Base-by-base conservation (phyloP, 441 rosid species). In the Theobroma grandiflorum region DNA sequence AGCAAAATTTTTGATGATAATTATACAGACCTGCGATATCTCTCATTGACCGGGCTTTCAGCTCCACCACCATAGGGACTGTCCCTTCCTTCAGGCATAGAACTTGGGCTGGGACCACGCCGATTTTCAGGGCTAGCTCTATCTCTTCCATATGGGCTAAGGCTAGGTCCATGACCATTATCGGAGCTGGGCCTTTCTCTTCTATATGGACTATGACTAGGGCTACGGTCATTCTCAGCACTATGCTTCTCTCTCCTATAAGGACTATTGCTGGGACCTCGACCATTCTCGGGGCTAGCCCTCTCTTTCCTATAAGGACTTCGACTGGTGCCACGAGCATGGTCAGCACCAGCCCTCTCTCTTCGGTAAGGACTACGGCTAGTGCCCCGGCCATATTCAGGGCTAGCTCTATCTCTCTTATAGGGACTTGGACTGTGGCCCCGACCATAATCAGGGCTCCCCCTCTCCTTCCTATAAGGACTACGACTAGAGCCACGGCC, bases 401-500 rank as follows among this genome's bases (percentile, higher is more conserved):
- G 79, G 31, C 90, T 87, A 16, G 61, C 80, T 75, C 91, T 91
- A 61, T 93, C 95, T 79, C 89, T 91, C 79, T 82, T 82, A 15
- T 79, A 77, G 18, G 93, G 93, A 75, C 91, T 88, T 16, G 66
- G 84, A 77, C 93, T 86, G 45, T 80, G 72, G 59, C 82, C 87
- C 58, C 86, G 85, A 16, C 90, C 91, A 81, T 93, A 91, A 78
- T 87, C 94, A 74, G 93, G 97, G 80, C 95, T 90, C 43, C 75
- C 89, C 80, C 90, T 91, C 53, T 91, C 91, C 83, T 86, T 89
- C 26, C 86, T 72, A 64, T 89, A 85, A 33, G 94, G 90, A 79
- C 92, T 85, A 33, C 82, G 83, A 72, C 90, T 83, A 20, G 88
- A 86, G 66, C 97, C 94, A 74, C 86, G 91, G 7, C 99, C 99